Evolutionary conservation across 2,329 filamentous ascomycete species (phyloP), one percentile per base, ranked within the genome.

Genomic region (Chlorencoelia australis): DNA sequence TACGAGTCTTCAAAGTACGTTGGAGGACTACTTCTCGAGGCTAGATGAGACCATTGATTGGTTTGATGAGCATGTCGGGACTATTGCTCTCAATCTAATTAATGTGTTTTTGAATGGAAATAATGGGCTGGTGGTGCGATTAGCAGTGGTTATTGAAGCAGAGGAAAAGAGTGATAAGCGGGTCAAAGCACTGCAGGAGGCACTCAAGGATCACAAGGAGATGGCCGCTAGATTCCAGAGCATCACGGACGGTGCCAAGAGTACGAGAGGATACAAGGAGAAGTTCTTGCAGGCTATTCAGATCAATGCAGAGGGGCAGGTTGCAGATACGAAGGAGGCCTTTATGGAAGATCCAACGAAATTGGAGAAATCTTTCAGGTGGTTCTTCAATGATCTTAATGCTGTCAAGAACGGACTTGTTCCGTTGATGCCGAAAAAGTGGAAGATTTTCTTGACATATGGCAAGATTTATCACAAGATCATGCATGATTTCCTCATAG

Each of bases 311-410:
- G 65, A 73, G 37, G 65, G 64, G 10, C 73, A 81, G 45, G 76
- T 84, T 43, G 68, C 71, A 13, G 64, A 67, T 22, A 68, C 74
- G 18, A 73, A 73, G 35, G 66, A 79, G 36, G 73, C 78, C 30
- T 96, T 98, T 58, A 63, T 89, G 35, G 82, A 81, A 24, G 86
- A 96, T 54, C 84, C 91, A 0, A 73, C 79, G 33, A 77, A 75
- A 51, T 68, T 98, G 30, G 84, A 93, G 46, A 94, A 94, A 66
- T 78, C 75, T 47, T 75, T 94, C 62, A 83, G 83, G 54, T 98
- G 91, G 91, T 98, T 79, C 62, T 98, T 96, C 66, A 95, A 96
- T 63, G 89, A 98, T 58, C 72, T 98, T 24, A 94, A 93, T 59
- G 87, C 86, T 3, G 89, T 95, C 55, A 87, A 89, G 60, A 72